phyloP scores from a whole-genome alignment of 352 stramenopile genomes.

The Pilasporangium apinafurcum region DNA sequence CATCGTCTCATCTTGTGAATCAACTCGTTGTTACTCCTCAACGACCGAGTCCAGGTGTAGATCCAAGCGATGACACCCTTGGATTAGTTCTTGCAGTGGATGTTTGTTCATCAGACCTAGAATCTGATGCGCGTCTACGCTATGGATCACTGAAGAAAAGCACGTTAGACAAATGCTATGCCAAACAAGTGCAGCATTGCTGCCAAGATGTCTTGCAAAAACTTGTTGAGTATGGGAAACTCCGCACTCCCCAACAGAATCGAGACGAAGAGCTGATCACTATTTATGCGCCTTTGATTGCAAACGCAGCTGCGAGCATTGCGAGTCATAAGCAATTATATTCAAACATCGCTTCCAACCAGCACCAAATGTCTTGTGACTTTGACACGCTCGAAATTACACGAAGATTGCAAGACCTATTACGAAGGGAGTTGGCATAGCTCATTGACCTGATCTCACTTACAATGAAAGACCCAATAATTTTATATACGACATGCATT shows the following conservation, averaged over 20 bases:
- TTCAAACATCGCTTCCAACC: too few species aligned
- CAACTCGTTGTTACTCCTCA: slow-evolving; percentile 34
- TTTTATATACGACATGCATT: too few species aligned
- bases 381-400: too few species aligned
- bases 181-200: slow-evolving; percentile 21
- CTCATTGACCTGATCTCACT: too few species aligned
- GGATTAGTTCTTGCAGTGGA: slow-evolving; percentile 52
- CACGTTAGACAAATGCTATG: slow-evolving; percentile 40
- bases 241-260: slow-evolving; percentile 43
- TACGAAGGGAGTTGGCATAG: too few species aligned
- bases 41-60: slow-evolving; percentile 7
- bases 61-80: slow-evolving; percentile 1
- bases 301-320: slow-evolving; percentile 38
- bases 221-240: slow-evolving; percentile 25
- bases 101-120: slow-evolving; percentile 17
- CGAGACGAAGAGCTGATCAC: slow-evolving; percentile 44
- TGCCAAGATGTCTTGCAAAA: slow-evolving; percentile 39
- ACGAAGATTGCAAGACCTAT: too few species aligned
- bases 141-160: slow-evolving; percentile 53
- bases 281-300: slow-evolving; percentile 48
- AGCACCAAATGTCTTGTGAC: too few species aligned
- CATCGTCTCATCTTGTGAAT: slow-evolving; percentile 31
- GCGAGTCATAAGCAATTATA: too few species aligned
- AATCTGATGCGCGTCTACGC: slow-evolving; percentile 16
- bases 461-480: too few species aligned